Evolutionary conservation across 208 protist genomes (phyloP).

Genomic region (Trypanosoma boissoni): DNA sequence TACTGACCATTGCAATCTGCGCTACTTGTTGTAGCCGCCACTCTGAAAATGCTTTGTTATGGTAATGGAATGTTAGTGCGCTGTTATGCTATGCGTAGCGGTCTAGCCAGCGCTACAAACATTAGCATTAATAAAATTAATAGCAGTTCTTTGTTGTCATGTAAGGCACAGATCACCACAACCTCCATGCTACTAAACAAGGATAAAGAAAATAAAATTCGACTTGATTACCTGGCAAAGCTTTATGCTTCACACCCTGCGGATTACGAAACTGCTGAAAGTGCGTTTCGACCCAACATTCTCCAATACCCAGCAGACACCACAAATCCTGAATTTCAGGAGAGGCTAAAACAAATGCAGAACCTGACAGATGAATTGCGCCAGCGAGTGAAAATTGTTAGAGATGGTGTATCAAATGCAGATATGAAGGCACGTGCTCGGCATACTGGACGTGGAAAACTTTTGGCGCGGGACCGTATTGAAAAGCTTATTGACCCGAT

Average conservation of each 20-base stretch:
- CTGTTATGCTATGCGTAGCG: too few species aligned
- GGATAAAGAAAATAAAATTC: too few species aligned
- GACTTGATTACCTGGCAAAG: not conserved
- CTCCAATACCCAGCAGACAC: slow-evolving; percentile 46
- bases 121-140: too few species aligned
- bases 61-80: too few species aligned
- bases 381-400: slow-evolving; percentile 32
- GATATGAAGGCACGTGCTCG: slow-evolving; percentile 27
- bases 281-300: slow-evolving; percentile 26
- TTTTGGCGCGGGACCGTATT: slow-evolving; percentile 92
- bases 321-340: slow-evolving; percentile 32
- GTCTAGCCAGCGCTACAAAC: too few species aligned
- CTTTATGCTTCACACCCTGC: slow-evolving; percentile 43
- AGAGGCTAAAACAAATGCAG: slow-evolving; percentile 56
- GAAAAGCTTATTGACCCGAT: slow-evolving; percentile 86
- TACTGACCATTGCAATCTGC: too few species aligned
- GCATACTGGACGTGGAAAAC: slow-evolving; percentile 74
- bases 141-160: too few species aligned
- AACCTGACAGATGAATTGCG: slow-evolving; percentile 37
- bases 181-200: too few species aligned
- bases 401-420: slow-evolving; percentile 24
- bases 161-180: too few species aligned
- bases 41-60: too few species aligned
- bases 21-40: too few species aligned
- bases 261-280: slow-evolving; percentile 42